These are phyloP conservation scores for Alternaria metachromatica DNA, from an alignment of 2,329 filamentous ascomycete species.

Conservation along the genomic window DNA sequence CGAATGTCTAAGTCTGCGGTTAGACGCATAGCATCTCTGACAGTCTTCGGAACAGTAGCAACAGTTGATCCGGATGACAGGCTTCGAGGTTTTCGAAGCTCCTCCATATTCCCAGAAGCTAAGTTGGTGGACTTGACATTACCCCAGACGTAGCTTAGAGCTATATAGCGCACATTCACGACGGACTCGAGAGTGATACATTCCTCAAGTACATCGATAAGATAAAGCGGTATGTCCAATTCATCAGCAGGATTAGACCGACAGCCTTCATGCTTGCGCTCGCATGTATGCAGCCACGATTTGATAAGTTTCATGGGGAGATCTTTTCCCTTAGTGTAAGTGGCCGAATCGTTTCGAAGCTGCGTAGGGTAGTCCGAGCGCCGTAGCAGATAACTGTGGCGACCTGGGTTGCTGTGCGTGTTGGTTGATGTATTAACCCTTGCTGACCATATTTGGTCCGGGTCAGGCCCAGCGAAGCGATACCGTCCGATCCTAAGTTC, in stretches of 20 bases:
- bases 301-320: neutral
- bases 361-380: neutral
- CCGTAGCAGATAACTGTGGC: neutral
- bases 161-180: neutral
- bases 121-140: neutral
- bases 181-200: neutral
- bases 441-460: too few relatives aligned
- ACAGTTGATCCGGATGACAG: neutral
- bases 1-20: too few relatives aligned
- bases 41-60: too few relatives aligned
- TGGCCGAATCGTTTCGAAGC: neutral
- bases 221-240: neutral
- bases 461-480: too few relatives aligned
- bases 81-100: neutral
- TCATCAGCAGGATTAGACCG: neutral
- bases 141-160: neutral
- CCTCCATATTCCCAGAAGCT: neutral
- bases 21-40: too few relatives aligned
- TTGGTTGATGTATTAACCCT: fast-evolving
- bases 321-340: fast-evolving
- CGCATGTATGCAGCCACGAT: neutral
- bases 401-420: fast-evolving
- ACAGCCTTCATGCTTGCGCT: neutral
- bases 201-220: neutral
- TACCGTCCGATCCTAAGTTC: too few relatives aligned